phyloP scores from a whole-genome alignment of 371 early-diverging fungal genomes.

The Capillidium rhysosporum region DNA sequence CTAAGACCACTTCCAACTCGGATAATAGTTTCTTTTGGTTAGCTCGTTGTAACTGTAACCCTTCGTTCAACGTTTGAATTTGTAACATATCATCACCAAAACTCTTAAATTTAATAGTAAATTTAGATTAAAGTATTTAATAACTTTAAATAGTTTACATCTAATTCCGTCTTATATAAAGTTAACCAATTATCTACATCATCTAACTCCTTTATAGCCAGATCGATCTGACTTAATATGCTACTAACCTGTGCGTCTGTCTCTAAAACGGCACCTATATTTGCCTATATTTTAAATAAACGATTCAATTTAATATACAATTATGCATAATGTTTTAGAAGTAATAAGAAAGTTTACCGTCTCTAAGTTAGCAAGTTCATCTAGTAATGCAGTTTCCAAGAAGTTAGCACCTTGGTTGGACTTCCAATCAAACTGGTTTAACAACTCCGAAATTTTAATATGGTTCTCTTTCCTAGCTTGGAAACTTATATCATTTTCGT shows the following conservation, averaged over 20 bases:
- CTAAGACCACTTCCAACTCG: conserved; percentile 62
- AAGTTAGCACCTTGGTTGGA: neutral
- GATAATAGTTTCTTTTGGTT: conserved; percentile 67
- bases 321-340: too few species aligned
- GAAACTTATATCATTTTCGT: too few species aligned
- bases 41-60: conserved; percentile 62
- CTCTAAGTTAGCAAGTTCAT: conserved; percentile 4
- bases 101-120: conserved; percentile 22
- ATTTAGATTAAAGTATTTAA: neutral
- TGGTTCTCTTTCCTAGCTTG: neutral
- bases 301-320: neutral
- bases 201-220: conserved; percentile 52
- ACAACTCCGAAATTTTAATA: neutral
- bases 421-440: neutral
- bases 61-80: conserved; percentile 79
- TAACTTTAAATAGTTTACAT: conserved; percentile 24
- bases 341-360: neutral
- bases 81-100: conserved; percentile 92
- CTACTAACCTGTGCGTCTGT: conserved; percentile 67
- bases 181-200: conserved; percentile 68
- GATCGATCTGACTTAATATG: conserved; percentile 61
- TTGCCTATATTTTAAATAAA: conserved; percentile 27
- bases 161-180: conserved; percentile 68
- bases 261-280: conserved; percentile 82
- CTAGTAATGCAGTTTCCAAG: neutral